Conservation (phyloP, 2,329 filamentous ascomycete genomes). For the Aspergillus neotritici region DNA sequence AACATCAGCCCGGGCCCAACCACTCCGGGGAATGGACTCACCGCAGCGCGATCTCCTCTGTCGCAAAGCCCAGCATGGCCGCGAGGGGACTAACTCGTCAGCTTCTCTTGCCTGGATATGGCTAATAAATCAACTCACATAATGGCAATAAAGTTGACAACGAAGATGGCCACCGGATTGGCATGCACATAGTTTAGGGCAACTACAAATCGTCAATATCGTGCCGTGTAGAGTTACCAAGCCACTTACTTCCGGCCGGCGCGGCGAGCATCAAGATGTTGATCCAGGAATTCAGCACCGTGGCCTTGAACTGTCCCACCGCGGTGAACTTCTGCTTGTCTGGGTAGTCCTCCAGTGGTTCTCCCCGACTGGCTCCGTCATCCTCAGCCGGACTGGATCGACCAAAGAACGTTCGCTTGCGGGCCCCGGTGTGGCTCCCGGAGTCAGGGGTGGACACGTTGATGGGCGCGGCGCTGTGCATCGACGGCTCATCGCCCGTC, state of each 20-base stretch:
- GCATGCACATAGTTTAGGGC: constrained; percentile 61
- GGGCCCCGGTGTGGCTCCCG: too few species aligned
- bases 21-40: constrained; percentile 31
- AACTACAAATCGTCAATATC: constrained; percentile 38
- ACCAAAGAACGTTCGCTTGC: too few species aligned
- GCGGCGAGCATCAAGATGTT: constrained; percentile 75
- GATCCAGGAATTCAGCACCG: constrained; percentile 77
- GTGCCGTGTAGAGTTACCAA: background rate
- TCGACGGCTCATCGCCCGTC: constrained; percentile 18
- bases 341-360: constrained; percentile 11
- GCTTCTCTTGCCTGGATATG: background rate
- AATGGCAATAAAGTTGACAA: constrained; percentile 91
- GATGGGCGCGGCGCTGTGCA: constrained; percentile 27
- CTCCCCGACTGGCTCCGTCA: constrained; percentile 8
- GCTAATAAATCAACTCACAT: constrained; percentile 42
- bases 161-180: constrained; percentile 63
- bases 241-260: constrained; percentile 59
- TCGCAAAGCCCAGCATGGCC: constrained; percentile 78
- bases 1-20: background rate
- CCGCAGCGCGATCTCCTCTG: constrained; percentile 71
- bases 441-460: constrained; percentile 20
- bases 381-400: constrained; percentile 1
- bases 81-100: constrained; percentile 57
- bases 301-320: constrained; percentile 51
- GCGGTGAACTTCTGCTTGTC: constrained; percentile 34